A percentile compares a stretch with the other conserved stretches of the same genome.
Conservation (phyloP, 805 yeast species). For the Ogataea siamensis region DNA sequence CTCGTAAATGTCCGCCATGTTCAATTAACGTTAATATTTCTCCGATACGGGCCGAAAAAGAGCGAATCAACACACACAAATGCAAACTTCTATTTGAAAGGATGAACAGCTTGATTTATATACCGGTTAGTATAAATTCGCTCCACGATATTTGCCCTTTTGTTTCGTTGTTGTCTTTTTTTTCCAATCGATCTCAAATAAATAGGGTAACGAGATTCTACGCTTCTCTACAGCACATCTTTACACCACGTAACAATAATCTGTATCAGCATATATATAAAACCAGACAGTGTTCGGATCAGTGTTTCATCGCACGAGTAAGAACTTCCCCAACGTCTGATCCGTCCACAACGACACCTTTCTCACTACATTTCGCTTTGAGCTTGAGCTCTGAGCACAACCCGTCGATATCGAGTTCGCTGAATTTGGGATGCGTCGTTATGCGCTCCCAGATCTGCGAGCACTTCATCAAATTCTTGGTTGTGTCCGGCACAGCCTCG, state of each 20-base stretch:
- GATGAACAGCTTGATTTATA: slow-evolving; percentile 1
- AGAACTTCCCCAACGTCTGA: slow-evolving; percentile 66
- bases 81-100: slow-evolving; percentile 8
- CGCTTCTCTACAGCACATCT: slow-evolving; percentile 6
- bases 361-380: slow-evolving; percentile 93
- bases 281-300: no score
- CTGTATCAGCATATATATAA: no score
- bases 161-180: slow-evolving; percentile 14
- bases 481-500: slow-evolving; percentile 65
- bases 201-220: slow-evolving; percentile 14
- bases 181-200: slow-evolving; percentile 10
- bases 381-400: slow-evolving; percentile 83
- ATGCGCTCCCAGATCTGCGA: slow-evolving; percentile 96
- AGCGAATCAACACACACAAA: slow-evolving; percentile 6
- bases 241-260: slow-evolving; percentile 3
- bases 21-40: slow-evolving; percentile 3
- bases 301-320: slow-evolving; percentile 26
- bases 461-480: slow-evolving; percentile 62
- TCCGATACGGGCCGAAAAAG: slow-evolving; percentile 2
- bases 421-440: slow-evolving; percentile 88
- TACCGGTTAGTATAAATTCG: slow-evolving; percentile 3
- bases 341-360: slow-evolving; percentile 84
- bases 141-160: slow-evolving; percentile 15
- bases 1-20: slow-evolving; percentile 51
- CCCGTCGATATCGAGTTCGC: slow-evolving; percentile 92